Percentiles rank a stretch among this genome's conserved stretches.
Conservation (phyloP, 768 basidiomycete genomes). For the Phallus indusiatus region DNA sequence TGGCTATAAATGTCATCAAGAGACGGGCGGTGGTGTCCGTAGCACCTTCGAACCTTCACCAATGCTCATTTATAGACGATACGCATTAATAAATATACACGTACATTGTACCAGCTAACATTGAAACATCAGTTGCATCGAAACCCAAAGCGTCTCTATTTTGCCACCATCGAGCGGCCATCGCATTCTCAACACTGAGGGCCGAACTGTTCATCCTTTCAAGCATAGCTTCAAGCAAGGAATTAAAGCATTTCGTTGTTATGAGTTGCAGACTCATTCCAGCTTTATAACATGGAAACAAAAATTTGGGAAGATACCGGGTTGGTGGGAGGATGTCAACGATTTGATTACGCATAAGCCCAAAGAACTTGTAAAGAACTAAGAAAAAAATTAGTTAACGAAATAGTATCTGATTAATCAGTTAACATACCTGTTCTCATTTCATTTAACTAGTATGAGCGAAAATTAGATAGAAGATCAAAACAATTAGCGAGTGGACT, state of each 20-base stretch:
- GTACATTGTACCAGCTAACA: constrained; percentile 19
- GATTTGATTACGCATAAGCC: neutral
- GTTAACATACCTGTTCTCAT: neutral
- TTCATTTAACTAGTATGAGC: neutral
- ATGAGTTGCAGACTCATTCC: constrained; percentile 16
- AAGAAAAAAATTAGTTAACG: neutral
- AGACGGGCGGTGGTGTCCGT: neutral
- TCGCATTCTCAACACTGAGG: constrained; percentile 27
- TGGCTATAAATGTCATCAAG: neutral
- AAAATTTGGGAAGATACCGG: neutral
- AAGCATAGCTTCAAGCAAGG: constrained; percentile 34
- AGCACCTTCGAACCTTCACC: neutral
- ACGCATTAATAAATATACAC: no score
- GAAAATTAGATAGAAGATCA: neutral
- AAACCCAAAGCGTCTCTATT: constrained; percentile 30
- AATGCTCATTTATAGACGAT: neutral
- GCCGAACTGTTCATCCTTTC: constrained; percentile 27
- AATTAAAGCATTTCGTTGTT: constrained; percentile 32
- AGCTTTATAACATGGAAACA: neutral
- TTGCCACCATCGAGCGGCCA: constrained; percentile 29
- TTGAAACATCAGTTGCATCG: constrained; percentile 35
- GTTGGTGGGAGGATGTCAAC: neutral
- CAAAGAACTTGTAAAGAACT: neutral
- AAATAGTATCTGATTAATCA: neutral
- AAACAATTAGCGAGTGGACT: neutral